Evolutionary conservation across 2,329 filamentous ascomycete species (phyloP), one percentile per base, ranked within the genome.

Genomic region (Monilinia fructigena): DNA sequence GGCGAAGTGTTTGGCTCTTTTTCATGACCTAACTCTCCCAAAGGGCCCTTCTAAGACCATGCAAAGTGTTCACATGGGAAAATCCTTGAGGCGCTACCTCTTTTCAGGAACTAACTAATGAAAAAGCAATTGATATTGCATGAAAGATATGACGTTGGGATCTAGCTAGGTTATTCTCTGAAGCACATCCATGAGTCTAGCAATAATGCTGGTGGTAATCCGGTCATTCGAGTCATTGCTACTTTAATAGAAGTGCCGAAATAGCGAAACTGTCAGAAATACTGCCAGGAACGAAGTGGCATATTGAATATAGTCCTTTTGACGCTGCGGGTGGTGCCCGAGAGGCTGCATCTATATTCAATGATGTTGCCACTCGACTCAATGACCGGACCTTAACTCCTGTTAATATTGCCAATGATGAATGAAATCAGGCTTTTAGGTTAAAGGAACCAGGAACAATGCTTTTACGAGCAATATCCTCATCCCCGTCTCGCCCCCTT

Each of bases 91-190:
- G 28, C n/a, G 5, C 31, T 60, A 23, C 45, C 45, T n/a, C 45
- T 50, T 50, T 12, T 20, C 58, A 60, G 45, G 28, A 14, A 60
- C 28, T 45, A 60, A 60, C 45, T 8, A 26, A n/a, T 50, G 7
- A 60, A 4, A 38, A 8, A 23, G 23, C 23, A 35, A 20, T 48
- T 10, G 23, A 58, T 45, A 14, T 20, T 23, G 23, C 23, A 45
- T 58, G 38, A 45, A 26, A 28, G 31, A 50, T 1, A 50, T 38
- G n/a, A 38, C 31, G 28, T 50, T 60, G 10, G 11, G 18, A 16
- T 50, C n/a, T n/a, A 60, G 58, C 28, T 18, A 50, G 35, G 18
- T 28, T 60, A 60, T 42, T 18, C 26, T 47, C 16, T 26, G 18
- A n/a, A 31, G 31, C 11, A 40, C 23, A 16, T 47, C n/a, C 50